A percentile compares a stretch with the other conserved stretches of the same genome.
These are phyloP conservation scores for Pisolithus thermaeus DNA, from an alignment of 1,284 basidiomycete species.

Conservation along the genomic window DNA sequence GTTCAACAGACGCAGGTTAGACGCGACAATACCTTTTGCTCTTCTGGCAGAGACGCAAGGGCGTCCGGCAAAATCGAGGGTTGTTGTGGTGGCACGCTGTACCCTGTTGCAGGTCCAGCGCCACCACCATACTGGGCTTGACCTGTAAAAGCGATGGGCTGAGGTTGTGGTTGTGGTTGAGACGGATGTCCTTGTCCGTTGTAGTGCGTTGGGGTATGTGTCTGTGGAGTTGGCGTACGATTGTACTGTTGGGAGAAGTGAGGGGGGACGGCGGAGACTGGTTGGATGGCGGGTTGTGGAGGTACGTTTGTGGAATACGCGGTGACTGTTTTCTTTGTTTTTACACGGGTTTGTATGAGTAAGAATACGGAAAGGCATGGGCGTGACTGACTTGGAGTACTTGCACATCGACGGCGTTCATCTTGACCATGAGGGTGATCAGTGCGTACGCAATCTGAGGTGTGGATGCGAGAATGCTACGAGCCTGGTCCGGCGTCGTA, in stretches of 20 bases:
- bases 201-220: constrained; percentile 22
- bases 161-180: constrained; percentile 18
- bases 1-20: not conserved
- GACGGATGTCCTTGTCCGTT: constrained; percentile 26
- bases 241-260: constrained; percentile 37
- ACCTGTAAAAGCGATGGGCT: constrained; percentile 10
- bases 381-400: constrained; percentile 54
- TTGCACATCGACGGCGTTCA: constrained; percentile 66
- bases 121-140: constrained; percentile 15
- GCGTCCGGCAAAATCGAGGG: constrained; percentile 36
- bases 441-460: constrained; percentile 72
- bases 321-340: constrained; percentile 30
- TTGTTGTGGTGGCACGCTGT: constrained; percentile 1
- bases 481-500: constrained; percentile 65
- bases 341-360: not conserved
- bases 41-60: constrained; percentile 59
- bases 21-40: constrained; percentile 49
- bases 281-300: constrained; percentile 17
- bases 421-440: constrained; percentile 67
- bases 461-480: constrained; percentile 60
- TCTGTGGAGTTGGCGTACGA: constrained; percentile 40
- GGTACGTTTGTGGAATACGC: constrained; percentile 27
- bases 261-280: constrained; percentile 37
- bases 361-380: not conserved
- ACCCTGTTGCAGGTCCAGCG: no score